Conservation (phyloP, 225 moss, liverwort and hornwort genomes). For the Neckera pumila region DNA sequence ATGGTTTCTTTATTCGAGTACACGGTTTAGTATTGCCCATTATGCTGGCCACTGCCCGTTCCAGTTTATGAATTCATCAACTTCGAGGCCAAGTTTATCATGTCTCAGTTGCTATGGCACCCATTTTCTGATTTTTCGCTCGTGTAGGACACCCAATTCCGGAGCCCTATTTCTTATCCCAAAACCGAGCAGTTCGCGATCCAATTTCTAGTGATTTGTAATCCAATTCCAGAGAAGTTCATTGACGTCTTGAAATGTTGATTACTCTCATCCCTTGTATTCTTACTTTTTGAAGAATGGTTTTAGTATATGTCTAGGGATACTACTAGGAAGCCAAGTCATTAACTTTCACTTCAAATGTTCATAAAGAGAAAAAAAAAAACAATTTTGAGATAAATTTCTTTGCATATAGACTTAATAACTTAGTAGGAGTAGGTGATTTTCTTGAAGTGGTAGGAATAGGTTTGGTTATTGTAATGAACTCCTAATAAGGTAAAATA, state of each 20-base stretch:
- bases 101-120: too few relatives aligned
- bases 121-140: background rate
- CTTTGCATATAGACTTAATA: too few relatives aligned
- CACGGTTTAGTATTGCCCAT: background rate
- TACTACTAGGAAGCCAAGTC: background rate
- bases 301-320: background rate
- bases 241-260: background rate
- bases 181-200: background rate
- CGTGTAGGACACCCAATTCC: background rate
- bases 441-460: too few relatives aligned
- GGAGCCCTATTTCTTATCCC: background rate
- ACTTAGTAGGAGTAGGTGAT: too few relatives aligned
- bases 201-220: too few relatives aligned
- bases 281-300: background rate
- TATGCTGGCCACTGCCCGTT: background rate
- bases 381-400: too few relatives aligned
- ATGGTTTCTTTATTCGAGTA: background rate
- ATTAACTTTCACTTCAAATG: background rate
- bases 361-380: background rate
- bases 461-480: too few relatives aligned
- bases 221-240: too few relatives aligned
- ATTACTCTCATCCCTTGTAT: background rate
- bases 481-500: too few relatives aligned
- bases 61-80: background rate
- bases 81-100: background rate